Base-by-base conservation (phyloP, 352 stramenopile species). In the Phytophthora colocasiae region DNA sequence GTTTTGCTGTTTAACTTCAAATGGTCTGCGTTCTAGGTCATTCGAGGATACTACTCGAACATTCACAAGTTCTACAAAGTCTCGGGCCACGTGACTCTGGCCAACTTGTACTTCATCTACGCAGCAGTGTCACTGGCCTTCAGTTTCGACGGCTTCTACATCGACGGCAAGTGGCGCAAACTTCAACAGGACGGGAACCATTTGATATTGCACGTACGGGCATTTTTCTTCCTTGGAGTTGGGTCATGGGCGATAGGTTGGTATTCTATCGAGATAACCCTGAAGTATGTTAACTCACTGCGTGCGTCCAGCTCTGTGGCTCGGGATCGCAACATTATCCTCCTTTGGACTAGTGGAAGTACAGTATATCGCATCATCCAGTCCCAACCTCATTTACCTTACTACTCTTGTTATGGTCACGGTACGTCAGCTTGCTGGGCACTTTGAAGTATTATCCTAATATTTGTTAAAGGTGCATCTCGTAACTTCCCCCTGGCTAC, bases 61-160 rank as follows among this genome's bases (percentile, higher is more conserved):
- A 76, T 82, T 22, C 59, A 71, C 52, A 81, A 88, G 54, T 92
- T 89, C 50, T 63, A 80, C 24, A 56, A 50, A 32, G 48, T 69
- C 11, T 67, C 46, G 1, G 45, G 78, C 0, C 51, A 69, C 3
- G 62, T 92, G 43, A 63, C 68, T 4, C 64, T 92, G 17, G 63
- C 61, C 6, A 76, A 90, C 52, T 60, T 95, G 47, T 95, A 92
- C 58, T 92, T 90, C 40, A 61, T 91, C 22, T 89, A 93, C 46
- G 80, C 72, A 10, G 69, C 57, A 24, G 59, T 70, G 2, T 78
- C 79, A 0, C 15, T 87, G 31, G 24, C 81, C 0, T 89, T 89
- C 46, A 83, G 78, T 46, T 58, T 91, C 27, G 67, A 93, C 45
- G 87, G 81, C 14, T 89, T 92, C 34, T 90, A 93, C 57, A 69